These are phyloP conservation scores for Apiotrichum siamense DNA, from an alignment of 1,284 basidiomycete species.

Conservation along the genomic window DNA sequence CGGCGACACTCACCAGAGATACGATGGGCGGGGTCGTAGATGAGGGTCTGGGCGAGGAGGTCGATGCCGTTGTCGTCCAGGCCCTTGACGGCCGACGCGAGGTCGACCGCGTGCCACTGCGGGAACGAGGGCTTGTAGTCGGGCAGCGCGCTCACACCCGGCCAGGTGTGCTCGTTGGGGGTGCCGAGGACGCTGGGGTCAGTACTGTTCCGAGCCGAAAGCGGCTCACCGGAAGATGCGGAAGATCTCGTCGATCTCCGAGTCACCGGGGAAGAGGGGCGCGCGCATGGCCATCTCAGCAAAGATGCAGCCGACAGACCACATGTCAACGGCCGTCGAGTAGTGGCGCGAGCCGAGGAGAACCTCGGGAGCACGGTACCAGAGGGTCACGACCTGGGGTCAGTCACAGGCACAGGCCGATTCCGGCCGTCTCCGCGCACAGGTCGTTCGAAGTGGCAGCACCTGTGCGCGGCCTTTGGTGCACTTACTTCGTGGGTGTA, in stretches of 20 bases:
- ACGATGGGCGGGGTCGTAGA: slow-evolving; percentile 88
- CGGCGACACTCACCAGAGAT: slow-evolving; percentile 64
- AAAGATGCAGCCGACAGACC: slow-evolving; percentile 99
- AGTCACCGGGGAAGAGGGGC: slow-evolving; percentile 95
- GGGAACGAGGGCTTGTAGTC: slow-evolving; percentile 98
- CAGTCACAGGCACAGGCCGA: too few species aligned
- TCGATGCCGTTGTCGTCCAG: slow-evolving; percentile 70
- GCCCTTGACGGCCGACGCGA: slow-evolving; percentile 60
- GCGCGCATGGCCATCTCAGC: slow-evolving; percentile 77
- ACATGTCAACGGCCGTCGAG: slow-evolving; percentile 97
- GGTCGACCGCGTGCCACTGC: slow-evolving; percentile 67
- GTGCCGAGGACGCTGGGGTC: slow-evolving; percentile 66
- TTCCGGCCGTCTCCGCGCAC: too few species aligned
- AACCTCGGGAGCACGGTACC: slow-evolving; percentile 99
- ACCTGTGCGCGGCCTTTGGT: too few species aligned
- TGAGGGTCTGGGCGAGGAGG: slow-evolving; percentile 71
- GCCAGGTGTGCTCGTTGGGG: slow-evolving; percentile 89
- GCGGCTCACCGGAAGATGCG: slow-evolving; percentile 80
- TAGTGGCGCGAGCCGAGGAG: slow-evolving; percentile 95
- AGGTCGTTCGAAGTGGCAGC: too few species aligned
- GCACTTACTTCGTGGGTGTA: slow-evolving; percentile 84
- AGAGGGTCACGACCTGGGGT: slow-evolving; percentile 85
- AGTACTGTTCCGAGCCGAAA: neutral
- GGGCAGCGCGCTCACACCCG: slow-evolving; percentile 78
- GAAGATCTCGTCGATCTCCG: slow-evolving; percentile 99